These are phyloP conservation scores for Bremia lactucae DNA, from an alignment of 352 stramenopile species.

Conservation along the genomic window DNA sequence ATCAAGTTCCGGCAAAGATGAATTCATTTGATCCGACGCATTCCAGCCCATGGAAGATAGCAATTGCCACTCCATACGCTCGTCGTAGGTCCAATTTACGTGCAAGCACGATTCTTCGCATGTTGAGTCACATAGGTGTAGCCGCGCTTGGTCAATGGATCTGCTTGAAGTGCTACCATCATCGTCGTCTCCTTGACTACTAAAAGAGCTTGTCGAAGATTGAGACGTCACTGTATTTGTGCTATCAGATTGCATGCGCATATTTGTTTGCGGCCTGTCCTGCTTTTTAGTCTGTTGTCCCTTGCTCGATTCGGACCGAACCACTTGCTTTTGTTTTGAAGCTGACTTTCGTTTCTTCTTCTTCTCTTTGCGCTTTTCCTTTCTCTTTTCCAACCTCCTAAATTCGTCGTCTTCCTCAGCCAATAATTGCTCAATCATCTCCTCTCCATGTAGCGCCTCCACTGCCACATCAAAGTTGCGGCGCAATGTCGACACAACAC, in stretches of 20 bases:
- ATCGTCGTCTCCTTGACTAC: conserved; percentile 31
- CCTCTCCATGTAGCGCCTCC: conserved; percentile 70
- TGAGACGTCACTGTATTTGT: conserved; percentile 27
- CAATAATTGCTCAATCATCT: conserved; percentile 83
- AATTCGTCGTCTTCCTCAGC: conserved; percentile 79
- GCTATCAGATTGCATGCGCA: conserved; percentile 16
- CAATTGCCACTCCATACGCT: conserved; percentile 62
- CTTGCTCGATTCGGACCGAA: conserved; percentile 31
- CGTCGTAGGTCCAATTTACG: conserved; percentile 47
- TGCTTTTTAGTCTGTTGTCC: conserved; percentile 20
- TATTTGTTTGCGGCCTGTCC: conserved; percentile 16
- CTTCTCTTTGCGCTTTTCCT: conserved; percentile 84
- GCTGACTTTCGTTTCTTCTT: conserved; percentile 83
- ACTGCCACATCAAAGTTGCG: conserved; percentile 80
- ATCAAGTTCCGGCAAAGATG: conserved; percentile 56
- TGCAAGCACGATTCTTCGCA: conserved; percentile 42
- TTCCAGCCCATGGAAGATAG: conserved; percentile 83
- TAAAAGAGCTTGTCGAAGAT: conserved; percentile 33
- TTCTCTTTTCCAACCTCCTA: conserved; percentile 66
- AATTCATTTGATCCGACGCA: conserved; percentile 42
- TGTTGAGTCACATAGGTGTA: conserved; percentile 37
- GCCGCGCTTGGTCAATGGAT: conserved; percentile 21
- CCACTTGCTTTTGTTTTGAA: conserved; percentile 56
- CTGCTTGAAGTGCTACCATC: conserved; percentile 32
- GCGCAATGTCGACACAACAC: conserved; percentile 56